These are phyloP conservation scores for Physcomitrellopsis africana DNA, from an alignment of 225 moss, liverwort and hornwort genomes.

Conservation along the genomic window DNA sequence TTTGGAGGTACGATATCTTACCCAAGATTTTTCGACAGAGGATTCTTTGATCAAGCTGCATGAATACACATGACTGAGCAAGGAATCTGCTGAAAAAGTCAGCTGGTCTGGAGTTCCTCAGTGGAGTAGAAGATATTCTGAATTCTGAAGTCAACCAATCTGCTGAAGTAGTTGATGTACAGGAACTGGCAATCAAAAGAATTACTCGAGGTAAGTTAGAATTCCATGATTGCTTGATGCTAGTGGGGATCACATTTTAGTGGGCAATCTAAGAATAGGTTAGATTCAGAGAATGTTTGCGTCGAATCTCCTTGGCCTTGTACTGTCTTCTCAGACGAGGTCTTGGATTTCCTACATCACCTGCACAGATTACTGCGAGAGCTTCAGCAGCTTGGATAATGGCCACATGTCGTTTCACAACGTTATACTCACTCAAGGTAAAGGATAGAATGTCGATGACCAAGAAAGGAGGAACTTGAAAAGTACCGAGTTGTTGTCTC, in stretches of 20 bases:
- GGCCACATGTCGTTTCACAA: conserved; percentile 57
- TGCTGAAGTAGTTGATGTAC: conserved; percentile 49
- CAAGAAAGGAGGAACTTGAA: conserved; percentile 54
- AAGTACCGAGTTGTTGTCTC: conserved; percentile 58
- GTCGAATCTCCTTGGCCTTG: background rate
- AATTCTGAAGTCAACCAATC: conserved; percentile 49
- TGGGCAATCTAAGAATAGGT: conserved; percentile 1
- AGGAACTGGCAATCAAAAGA: conserved; percentile 39
- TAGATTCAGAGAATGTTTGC: conserved; percentile 12
- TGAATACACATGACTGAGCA: conserved; percentile 71
- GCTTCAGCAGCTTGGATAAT: conserved; percentile 62
- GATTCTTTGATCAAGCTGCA: conserved; percentile 64
- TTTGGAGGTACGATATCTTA: conserved; percentile 53
- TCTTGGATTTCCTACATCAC: background rate
- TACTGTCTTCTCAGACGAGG: background rate
- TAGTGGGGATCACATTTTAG: background rate
- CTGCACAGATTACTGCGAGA: conserved; percentile 64
- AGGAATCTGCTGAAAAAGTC: conserved; percentile 39
- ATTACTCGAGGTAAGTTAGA: conserved; percentile 52
- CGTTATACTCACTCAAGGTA: conserved; percentile 52
- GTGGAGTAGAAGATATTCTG: conserved; percentile 51
- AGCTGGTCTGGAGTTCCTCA: conserved; percentile 31
- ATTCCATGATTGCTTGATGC: conserved; percentile 8
- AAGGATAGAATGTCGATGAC: conserved; percentile 22
- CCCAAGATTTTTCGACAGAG: conserved; percentile 45